These are phyloP conservation scores for Prunus persica DNA, from an alignment of 306 rosid genomes.

Conservation along the genomic window DNA sequence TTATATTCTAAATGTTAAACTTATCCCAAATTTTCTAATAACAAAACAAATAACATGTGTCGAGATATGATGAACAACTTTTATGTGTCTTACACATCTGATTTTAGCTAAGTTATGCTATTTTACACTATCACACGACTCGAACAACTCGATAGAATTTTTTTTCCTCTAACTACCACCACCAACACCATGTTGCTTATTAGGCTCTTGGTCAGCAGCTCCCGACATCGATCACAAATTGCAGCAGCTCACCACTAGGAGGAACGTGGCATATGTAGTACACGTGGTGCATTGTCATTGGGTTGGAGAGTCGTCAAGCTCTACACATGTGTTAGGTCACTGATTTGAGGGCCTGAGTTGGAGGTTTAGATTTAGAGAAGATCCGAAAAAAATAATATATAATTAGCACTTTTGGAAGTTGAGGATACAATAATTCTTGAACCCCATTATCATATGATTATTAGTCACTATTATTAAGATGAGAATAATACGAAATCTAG, in stretches of 20 bases:
- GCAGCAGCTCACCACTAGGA: neutral
- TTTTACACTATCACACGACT: too few species aligned
- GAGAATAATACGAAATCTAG: neutral
- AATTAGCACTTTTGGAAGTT: slow-evolving; percentile 1
- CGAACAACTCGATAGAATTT: too few species aligned
- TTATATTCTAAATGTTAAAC: too few species aligned
- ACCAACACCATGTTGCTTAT: neutral
- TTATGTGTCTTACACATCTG: too few species aligned
- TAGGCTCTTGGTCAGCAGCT: neutral
- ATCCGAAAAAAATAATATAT: neutral
- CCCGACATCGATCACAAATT: neutral
- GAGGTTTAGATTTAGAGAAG: neutral
- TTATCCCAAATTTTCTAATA: too few species aligned
- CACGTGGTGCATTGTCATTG: neutral
- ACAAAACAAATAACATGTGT: too few species aligned
- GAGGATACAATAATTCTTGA: neutral
- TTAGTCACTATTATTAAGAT: neutral
- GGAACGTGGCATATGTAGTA: neutral
- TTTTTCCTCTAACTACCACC: neutral
- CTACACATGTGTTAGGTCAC: neutral
- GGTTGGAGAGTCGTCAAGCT: neutral
- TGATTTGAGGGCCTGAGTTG: neutral
- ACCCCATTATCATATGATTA: neutral
- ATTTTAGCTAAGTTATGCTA: too few species aligned
- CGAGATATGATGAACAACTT: too few species aligned